Base-by-base conservation (phyloP, 2,329 filamentous ascomycete species). In the Emericellopsis cladophorae region DNA sequence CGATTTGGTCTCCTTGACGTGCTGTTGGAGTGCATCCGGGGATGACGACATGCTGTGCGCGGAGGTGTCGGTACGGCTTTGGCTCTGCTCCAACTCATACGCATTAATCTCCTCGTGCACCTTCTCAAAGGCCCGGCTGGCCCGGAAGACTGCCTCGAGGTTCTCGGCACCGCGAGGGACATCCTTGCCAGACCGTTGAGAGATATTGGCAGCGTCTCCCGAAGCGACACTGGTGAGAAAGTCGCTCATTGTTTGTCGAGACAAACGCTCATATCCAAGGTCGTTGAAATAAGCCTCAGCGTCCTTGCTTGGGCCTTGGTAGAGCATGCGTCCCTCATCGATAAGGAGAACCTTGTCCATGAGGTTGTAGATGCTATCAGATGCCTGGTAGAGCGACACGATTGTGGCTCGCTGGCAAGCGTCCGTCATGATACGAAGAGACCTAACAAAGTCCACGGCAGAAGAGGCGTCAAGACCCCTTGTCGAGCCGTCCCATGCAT, bases 301-400 rank as follows among this genome's bases (percentile, higher is more conserved):
- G 8, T 38, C 29, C 8, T 33, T 32, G 29, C 23, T 36, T 4
- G 40, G 40, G 5, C 40, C 40, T 16, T 42, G 36, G 23, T 42
- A 42, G 14, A 42, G 29, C 40, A 42, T 42, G 5, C 77, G 73
- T 0, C 83, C 83, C 36, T 73, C 64, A 48, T 87, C 79, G 40
- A 87, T 83, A 11, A 87, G 74, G 39, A 86, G 56, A 3, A 87
- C 81, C 56, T 86, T 87, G 54, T 88, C 81, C 71, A 87, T 83
- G 15, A 59, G 44, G 26, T 84, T 78, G 52, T 83, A 84, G 29
- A 81, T 80, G 31, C 71, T 63, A 50, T 83, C 77, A n/a, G 74
- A 75, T 7, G 83, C 81, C 52, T 88, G 82, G 45, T 86, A 86
- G 8, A 87, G 73, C 8, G 82, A 78, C 4, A 88, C 77, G 1